Base-by-base conservation (phyloP, 2,329 filamentous ascomycete species). In the Amauroascus verrucosus region DNA sequence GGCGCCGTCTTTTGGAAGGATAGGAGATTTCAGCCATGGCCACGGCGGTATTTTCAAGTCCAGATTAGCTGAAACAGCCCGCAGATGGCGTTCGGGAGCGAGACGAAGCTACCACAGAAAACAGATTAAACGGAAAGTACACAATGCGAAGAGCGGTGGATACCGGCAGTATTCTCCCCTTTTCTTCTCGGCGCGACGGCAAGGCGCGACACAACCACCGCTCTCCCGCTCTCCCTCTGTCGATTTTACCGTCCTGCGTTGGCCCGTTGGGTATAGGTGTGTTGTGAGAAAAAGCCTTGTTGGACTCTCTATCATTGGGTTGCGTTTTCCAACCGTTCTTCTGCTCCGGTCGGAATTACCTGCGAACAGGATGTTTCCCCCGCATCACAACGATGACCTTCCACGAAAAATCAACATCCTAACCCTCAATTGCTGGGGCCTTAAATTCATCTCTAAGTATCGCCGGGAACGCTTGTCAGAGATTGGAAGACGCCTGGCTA, bases 351-450 rank as follows among this genome's bases (percentile, higher is more conserved):
- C 26, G 26, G 26, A 30, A 9, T 9, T 30, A 5, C 26, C 9
- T 35, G 32, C 32, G 8, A 35, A 14, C 7, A 14, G 32, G 26
- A 56, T 54, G 53, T 53, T 54, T 51, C 44, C 50, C 35, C 33
- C 50, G 35, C 51, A 48, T 24, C 52, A 58, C 44, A 56, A 50
- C 54, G 58, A 60, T 26, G 57, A 59, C 24, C 26, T 54, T 9
- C 67, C 78, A 16, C 72, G 72, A 30, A 77, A 83, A 54, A 79
- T 97, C 65, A 84, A 86, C 64, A 77, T 97, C 61, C 74, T 96
- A 59, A 93, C 88, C 3, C 81, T 95, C 67, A 98, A 98, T 72
- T 96, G 89, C 80, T 97, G 93, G 91, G 93, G 93, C 49, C 82
- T 97, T 57, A 91, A 94, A 64, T 88, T 82, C 72, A 77, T 97